A percentile compares a stretch with the other conserved stretches of the same genome.
These are phyloP conservation scores for Eleusine indica DNA, from an alignment of 176 grass and related monocot genomes.

Conservation along the genomic window DNA sequence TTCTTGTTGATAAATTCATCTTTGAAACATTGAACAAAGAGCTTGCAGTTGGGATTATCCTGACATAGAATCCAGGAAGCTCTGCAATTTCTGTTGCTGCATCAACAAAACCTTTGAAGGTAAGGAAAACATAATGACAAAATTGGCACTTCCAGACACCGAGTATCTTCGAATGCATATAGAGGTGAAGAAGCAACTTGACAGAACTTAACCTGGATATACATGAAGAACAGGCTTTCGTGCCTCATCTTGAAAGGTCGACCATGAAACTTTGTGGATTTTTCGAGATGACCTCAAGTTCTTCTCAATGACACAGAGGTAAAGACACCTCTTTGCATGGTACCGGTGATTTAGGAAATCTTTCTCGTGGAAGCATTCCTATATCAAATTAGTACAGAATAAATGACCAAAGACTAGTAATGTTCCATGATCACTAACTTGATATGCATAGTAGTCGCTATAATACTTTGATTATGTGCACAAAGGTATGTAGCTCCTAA, in stretches of 20 bases:
- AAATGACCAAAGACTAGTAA: constrained; percentile 7
- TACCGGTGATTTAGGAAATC: constrained; percentile 91
- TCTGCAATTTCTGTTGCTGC: constrained; percentile 55
- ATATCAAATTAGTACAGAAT: constrained; percentile 28
- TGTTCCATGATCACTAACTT: not conserved
- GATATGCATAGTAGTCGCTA: not conserved
- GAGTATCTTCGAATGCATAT: not conserved
- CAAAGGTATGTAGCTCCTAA: not conserved
- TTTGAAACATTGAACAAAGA: constrained; percentile 73
- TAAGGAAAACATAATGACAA: not conserved
- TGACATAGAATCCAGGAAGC: constrained; percentile 71
- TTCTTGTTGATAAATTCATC: constrained; percentile 76
- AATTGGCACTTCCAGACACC: not conserved
- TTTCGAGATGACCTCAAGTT: constrained; percentile 60
- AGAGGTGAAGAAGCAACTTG: constrained; percentile 10
- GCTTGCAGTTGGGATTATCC: constrained; percentile 70
- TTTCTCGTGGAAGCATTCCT: constrained; percentile 98
- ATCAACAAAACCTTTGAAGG: constrained; percentile 21
- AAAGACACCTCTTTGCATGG: constrained; percentile 92
- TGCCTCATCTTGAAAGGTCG: constrained; percentile 79
- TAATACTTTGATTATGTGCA: constrained; percentile 6
- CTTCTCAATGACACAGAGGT: constrained; percentile 74
- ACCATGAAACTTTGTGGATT: constrained; percentile 68
- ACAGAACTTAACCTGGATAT: constrained; percentile 71
- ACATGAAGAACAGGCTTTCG: constrained; percentile 87